Conservation (phyloP, 2,329 filamentous ascomycete species). For the Cercospora sp. region DNA sequence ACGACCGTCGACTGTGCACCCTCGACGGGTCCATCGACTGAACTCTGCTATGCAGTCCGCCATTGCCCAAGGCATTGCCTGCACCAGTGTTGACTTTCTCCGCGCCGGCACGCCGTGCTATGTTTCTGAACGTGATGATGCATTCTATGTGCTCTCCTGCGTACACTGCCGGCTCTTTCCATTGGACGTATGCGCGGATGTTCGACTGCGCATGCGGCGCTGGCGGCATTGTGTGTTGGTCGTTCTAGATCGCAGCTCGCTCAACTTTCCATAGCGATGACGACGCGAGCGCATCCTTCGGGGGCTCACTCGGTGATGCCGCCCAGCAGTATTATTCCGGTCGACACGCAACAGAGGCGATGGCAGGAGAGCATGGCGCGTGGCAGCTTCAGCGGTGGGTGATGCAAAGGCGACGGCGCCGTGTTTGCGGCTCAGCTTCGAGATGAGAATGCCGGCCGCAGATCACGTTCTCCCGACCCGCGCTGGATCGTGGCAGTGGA, state of each 20-base stretch:
- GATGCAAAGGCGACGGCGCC: neutral
- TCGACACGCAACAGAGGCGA: neutral
- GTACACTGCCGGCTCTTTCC: conserved; percentile 92
- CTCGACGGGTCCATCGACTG: conserved; percentile 18
- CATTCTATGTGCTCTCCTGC: conserved; percentile 95
- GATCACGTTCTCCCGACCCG: neutral
- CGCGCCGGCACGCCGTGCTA: conserved; percentile 48
- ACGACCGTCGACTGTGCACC: conserved; percentile 29
- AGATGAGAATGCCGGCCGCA: conserved; percentile 2
- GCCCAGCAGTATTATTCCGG: neutral
- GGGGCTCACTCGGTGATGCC: neutral
- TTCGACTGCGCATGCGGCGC: conserved; percentile 53
- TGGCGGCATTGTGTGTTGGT: conserved; percentile 16
- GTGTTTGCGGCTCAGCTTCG: conserved; percentile 4
- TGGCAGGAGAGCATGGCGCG: neutral
- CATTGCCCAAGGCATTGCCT: conserved; percentile 34
- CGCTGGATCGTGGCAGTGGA: neutral
- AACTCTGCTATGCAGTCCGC: conserved; percentile 23
- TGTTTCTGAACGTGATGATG: conserved; percentile 93
- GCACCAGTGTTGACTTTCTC: conserved; percentile 21
- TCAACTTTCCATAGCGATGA: conserved; percentile 18
- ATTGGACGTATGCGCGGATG: conserved; percentile 93
- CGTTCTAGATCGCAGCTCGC: conserved; percentile 13
- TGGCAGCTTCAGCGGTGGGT: neutral
- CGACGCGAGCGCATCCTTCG: conserved; percentile 15